Evolutionary conservation across 1,284 basidiomycete genomes (phyloP).

Genomic region (Anthracocystis panici-leucophaei): DNA sequence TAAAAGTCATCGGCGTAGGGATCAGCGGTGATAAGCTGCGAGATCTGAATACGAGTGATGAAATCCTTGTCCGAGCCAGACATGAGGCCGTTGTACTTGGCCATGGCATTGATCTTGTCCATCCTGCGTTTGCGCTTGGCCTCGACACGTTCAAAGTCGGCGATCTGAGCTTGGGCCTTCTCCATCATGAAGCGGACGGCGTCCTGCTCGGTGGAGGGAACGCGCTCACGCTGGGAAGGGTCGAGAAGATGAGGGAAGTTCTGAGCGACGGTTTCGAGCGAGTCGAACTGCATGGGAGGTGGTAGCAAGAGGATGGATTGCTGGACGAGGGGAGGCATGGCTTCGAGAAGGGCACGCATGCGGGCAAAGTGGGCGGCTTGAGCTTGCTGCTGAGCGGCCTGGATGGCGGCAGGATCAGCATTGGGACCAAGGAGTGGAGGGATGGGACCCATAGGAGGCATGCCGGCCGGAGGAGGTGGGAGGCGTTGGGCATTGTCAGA

Average conservation of each 20-base stretch:
- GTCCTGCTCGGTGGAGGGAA: conserved; percentile 50
- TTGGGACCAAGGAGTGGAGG: conserved; percentile 22
- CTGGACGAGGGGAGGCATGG: conserved; percentile 63
- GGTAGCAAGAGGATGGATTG: conserved; percentile 61
- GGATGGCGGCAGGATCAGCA: conserved; percentile 42
- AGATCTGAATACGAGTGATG: conserved; percentile 98
- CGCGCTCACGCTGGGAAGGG: conserved; percentile 38
- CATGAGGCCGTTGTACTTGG: conserved; percentile 98
- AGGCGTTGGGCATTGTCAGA: conserved; percentile 9
- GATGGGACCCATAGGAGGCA: conserved; percentile 29
- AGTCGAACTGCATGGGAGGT: conserved; percentile 67
- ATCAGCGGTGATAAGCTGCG: conserved; percentile 86
- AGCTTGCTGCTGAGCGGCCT: conserved; percentile 43
- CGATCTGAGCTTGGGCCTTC: conserved; percentile 52
- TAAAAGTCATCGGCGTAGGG: conserved; percentile 99
- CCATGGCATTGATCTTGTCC: conserved; percentile 74
- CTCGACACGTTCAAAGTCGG: conserved; percentile 55
- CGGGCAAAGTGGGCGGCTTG: conserved; percentile 63
- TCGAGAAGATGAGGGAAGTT: conserved; percentile 62
- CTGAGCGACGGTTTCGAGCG: conserved; percentile 59
- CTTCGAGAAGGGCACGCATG: conserved; percentile 63
- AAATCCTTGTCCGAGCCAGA: conserved; percentile 99
- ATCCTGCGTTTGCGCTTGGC: conserved; percentile 56
- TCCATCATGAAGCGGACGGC: conserved; percentile 59
- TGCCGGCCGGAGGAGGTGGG: conserved; percentile 18